phyloP scores from a whole-genome alignment of 345 rosid genomes.

The Bruguiera sexangula region DNA sequence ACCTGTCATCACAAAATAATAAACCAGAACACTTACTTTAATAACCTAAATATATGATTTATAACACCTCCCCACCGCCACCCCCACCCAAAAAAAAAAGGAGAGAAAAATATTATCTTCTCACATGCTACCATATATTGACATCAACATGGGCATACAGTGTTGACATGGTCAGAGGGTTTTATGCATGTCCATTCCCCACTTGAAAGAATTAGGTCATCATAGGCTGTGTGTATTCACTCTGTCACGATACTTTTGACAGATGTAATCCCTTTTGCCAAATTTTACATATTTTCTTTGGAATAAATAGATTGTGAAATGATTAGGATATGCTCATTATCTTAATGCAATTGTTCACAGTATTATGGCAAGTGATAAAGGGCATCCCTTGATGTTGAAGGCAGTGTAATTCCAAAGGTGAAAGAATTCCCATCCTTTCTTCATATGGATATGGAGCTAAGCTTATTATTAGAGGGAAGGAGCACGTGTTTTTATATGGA shows the following conservation, averaged over 20 bases:
- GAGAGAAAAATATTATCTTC: too few species aligned
- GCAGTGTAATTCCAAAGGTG: too few species aligned
- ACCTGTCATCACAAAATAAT: slow-evolving; percentile 48
- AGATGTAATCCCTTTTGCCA: not conserved
- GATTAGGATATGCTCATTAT: too few species aligned
- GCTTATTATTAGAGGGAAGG: too few species aligned
- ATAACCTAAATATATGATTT: not conserved
- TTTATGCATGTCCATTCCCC: not conserved
- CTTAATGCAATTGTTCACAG: too few species aligned
- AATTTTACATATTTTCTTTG: not conserved
- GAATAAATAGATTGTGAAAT: not conserved
- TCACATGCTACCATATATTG: too few species aligned
- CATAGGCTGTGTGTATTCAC: not conserved
- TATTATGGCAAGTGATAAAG: too few species aligned
- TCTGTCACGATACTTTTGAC: not conserved
- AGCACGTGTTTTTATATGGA: too few species aligned
- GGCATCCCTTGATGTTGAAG: too few species aligned
- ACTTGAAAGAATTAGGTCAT: not conserved
- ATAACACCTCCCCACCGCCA: not conserved
- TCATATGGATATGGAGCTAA: too few species aligned
- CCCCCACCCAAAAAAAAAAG: too few species aligned
- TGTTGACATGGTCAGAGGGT: not conserved
- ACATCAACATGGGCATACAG: not conserved
- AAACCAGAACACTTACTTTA: slow-evolving; percentile 4
- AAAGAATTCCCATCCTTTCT: too few species aligned